phyloP scores from a whole-genome alignment of 441 rosid species.

The Bocquillonia castaneifolia region DNA sequence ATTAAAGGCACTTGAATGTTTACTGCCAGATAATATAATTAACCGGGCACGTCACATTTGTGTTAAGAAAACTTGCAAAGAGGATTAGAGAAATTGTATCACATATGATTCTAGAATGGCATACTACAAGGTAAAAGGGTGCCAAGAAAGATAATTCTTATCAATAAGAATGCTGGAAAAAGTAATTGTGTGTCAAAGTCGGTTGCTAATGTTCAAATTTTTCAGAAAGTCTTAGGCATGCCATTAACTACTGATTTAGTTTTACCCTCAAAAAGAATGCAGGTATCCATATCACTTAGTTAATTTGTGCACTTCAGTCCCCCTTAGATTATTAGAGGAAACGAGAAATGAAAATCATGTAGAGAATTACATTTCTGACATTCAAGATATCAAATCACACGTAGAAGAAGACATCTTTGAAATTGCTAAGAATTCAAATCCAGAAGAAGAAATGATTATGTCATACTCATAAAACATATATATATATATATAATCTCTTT shows the following conservation, averaged over 20 bases:
- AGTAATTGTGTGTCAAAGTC: not conserved
- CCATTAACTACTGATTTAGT: not conserved
- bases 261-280: not conserved
- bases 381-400: not conserved
- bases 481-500: too few relatives aligned
- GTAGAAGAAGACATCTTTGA: not conserved
- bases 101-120: not conserved
- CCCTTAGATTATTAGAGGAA: not conserved
- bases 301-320: not conserved
- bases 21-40: not conserved
- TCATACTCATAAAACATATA: too few relatives aligned
- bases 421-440: not conserved
- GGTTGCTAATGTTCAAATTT: not conserved
- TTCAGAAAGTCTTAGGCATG: not conserved
- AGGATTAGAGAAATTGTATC: not conserved
- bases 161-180: not conserved
- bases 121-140: not conserved
- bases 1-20: conserved; percentile 1
- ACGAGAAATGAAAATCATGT: not conserved
- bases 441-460: too few relatives aligned
- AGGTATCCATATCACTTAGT: not conserved
- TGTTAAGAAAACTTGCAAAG: not conserved
- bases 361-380: not conserved
- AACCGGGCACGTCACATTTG: not conserved
- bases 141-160: not conserved